A percentile compares a stretch with the other conserved stretches of the same genome.
These are phyloP conservation scores for Ceratobasidium sp. DNA, from an alignment of 1,284 basidiomycete genomes.

Conservation along the genomic window DNA sequence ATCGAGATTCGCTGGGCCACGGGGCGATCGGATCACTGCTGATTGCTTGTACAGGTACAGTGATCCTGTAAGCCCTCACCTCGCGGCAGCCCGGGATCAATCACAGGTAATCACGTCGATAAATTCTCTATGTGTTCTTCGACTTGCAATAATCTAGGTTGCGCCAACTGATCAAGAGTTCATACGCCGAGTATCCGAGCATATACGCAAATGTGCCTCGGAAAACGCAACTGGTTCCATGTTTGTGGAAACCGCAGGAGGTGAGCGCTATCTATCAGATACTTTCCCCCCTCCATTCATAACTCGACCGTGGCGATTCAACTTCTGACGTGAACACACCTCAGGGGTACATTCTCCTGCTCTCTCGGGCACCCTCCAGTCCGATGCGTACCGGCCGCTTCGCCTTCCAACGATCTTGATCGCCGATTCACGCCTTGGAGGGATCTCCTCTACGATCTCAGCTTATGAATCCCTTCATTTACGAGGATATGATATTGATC, in stretches of 20 bases:
- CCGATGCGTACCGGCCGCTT: conserved; percentile 82
- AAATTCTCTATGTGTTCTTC: conserved; percentile 69
- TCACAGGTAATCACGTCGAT: conserved; percentile 47
- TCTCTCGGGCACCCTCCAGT: conserved; percentile 85
- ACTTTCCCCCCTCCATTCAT: background rate
- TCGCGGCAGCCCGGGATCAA: conserved; percentile 75
- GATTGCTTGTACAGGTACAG: conserved; percentile 84
- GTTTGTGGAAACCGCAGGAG: conserved; percentile 95
- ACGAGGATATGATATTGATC: conserved; percentile 90
- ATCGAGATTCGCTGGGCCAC: conserved; percentile 59
- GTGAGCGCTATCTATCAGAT: conserved; percentile 56
- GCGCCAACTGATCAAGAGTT: conserved; percentile 66
- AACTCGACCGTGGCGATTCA: background rate
- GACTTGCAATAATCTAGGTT: conserved; percentile 61
- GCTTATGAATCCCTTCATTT: conserved; percentile 90
- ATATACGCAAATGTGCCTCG: conserved; percentile 54
- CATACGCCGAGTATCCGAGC: conserved; percentile 67
- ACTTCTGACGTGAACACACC: background rate
- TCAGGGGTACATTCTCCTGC: conserved; percentile 93
- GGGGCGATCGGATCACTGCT: conserved; percentile 56
- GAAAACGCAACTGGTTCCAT: conserved; percentile 55
- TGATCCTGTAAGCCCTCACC: conserved; percentile 92
- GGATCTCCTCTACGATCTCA: conserved; percentile 93
- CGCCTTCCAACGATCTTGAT: conserved; percentile 89
- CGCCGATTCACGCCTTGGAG: conserved; percentile 89